Base-by-base conservation (phyloP, 345 rosid species). In the Dipteronia sinensis region DNA sequence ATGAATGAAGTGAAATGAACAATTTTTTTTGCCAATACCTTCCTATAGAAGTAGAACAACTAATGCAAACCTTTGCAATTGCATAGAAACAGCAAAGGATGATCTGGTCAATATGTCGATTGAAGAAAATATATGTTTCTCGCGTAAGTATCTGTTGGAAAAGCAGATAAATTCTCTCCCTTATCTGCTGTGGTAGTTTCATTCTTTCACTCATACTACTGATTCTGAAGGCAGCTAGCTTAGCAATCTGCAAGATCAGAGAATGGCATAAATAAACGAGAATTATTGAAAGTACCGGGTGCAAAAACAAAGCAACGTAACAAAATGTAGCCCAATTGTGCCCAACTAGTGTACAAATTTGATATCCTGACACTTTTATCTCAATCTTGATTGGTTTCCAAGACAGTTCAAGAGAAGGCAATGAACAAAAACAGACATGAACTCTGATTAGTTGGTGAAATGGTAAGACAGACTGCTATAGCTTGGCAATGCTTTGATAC, bases 1-100 rank as follows among this genome's bases (percentile, higher is more conserved):
- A 29, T n/a, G 83, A 49, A 23, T n/a, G 76, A 62, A 78, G 75
- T 65, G 79, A 83, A 76, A n/a, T 34, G 75, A 58, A 17, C 68
- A 77, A 72, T 56, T 10, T 15, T 15, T 20, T 73, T 69, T 58
- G 65, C 8, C n/a, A 58, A 6, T 20, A 1, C 3, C 6, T 19
- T 40, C 66, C 4, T 34, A 6, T 5, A 49, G 68, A 65, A 70
- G 34, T 76, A 53, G 56, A 69, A 42, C 72, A 71, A 61, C 55
- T 10, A 69, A 64, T 47, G 67, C 89, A 73, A 73, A 92, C 97
- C 97, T 90, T 92, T 22, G 94, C 91, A 38, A 91, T 72, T 74
- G 89, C 93, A 74, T 86, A 91, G 83, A 93, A 90, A 86, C 94
- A 93, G 74, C 98, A 90, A 47, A 91, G 91, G 69, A 93, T 88